A percentile compares a stretch with the other conserved stretches of the same genome.
Evolutionary conservation across 768 basidiomycete genomes (phyloP).

Genomic region (Lyophyllum shimeji): DNA sequence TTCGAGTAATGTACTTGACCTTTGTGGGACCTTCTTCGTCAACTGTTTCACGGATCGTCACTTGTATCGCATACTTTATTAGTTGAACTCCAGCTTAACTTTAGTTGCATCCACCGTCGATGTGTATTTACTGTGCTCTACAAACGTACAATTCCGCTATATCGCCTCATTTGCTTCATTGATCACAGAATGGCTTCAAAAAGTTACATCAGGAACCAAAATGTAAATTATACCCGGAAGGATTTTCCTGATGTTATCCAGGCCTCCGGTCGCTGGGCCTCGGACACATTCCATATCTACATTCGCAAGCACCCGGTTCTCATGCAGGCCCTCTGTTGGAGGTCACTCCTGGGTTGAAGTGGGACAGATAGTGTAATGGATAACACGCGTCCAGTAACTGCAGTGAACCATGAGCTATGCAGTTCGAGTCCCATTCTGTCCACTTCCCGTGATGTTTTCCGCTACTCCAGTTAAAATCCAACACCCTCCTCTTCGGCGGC

Average conservation of each 20-base stretch:
- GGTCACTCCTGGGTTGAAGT: too few species aligned
- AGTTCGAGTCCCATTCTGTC: too few species aligned
- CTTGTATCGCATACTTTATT: background rate
- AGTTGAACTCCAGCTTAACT: background rate
- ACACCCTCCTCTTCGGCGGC: too few species aligned
- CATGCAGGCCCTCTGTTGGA: too few species aligned
- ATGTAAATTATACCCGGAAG: background rate
- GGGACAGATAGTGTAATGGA: too few species aligned
- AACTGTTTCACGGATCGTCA: conserved; percentile 1
- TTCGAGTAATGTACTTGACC: conserved; percentile 23
- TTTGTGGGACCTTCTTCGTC: background rate
- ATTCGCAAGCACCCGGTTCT: too few species aligned
- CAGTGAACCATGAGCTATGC: too few species aligned
- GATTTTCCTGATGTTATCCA: background rate
- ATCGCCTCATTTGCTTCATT: background rate
- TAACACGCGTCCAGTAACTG: too few species aligned
- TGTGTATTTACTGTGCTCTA: background rate
- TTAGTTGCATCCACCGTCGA: background rate
- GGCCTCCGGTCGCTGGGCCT: too few species aligned
- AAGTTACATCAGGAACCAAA: background rate
- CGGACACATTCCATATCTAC: too few species aligned
- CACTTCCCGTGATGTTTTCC: too few species aligned
- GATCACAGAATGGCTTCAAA: background rate
- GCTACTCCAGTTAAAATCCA: too few species aligned
- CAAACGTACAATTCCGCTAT: background rate